A percentile compares a stretch with the other conserved stretches of the same genome.
Conservation (phyloP, 192 early-diverging fungal genomes). For the Entomortierella chlamydospora region DNA sequence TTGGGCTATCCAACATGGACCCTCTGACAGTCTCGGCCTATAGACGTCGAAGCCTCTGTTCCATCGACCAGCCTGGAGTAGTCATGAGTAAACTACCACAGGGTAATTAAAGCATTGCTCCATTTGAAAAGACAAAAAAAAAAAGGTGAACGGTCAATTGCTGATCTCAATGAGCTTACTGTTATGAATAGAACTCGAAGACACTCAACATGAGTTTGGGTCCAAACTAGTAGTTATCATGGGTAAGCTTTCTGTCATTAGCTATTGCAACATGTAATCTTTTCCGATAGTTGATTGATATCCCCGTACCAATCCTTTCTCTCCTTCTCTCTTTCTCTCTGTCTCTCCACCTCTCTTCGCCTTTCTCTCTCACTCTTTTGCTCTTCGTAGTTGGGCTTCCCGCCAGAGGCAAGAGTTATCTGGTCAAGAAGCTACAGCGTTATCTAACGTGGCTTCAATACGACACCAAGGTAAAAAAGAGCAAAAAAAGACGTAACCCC, state of each 20-base stretch:
- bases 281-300: neutral
- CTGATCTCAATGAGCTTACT: neutral
- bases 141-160: neutral
- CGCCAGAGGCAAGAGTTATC: constrained; percentile 94
- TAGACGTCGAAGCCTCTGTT: constrained; percentile 41
- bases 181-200: constrained; percentile 36
- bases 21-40: constrained; percentile 13
- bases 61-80: constrained; percentile 63
- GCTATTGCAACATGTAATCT: neutral
- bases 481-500: constrained; percentile 4
- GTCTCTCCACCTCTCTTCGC: neutral
- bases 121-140: constrained; percentile 17
- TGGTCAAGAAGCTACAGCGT: constrained; percentile 94
- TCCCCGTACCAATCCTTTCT: no score
- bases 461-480: constrained; percentile 72
- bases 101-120: constrained; percentile 28
- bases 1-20: constrained; percentile 7
- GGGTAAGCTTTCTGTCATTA: constrained; percentile 59
- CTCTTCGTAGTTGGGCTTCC: constrained; percentile 82
- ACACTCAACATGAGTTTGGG: constrained; percentile 78
- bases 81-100: constrained; percentile 59
- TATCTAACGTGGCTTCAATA: constrained; percentile 88
- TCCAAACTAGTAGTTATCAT: constrained; percentile 95
- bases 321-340: neutral
- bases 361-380: constrained; percentile 1